These are phyloP conservation scores for Metschnikowia vanudenii DNA, from an alignment of 805 yeast genomes.

Conservation along the genomic window DNA sequence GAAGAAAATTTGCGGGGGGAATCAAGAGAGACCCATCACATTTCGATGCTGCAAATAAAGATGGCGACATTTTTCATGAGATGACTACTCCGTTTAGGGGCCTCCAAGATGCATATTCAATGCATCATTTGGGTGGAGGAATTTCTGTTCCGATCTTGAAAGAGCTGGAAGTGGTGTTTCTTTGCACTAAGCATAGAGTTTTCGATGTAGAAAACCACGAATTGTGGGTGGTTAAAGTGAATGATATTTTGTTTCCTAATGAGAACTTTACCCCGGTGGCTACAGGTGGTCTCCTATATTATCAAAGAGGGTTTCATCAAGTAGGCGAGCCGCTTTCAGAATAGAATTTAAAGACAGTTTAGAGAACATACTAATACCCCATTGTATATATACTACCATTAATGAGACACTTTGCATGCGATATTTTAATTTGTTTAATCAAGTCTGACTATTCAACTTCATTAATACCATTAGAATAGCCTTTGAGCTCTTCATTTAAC, in stretches of 20 bases:
- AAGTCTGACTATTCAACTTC: background rate
- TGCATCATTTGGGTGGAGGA: slow-evolving; percentile 19
- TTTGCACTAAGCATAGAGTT: slow-evolving; percentile 55
- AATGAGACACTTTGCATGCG: background rate
- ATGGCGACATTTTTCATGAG: slow-evolving; percentile 41
- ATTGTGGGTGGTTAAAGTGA: slow-evolving; percentile 82
- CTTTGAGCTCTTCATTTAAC: slow-evolving; percentile 15
- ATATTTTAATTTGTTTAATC: background rate
- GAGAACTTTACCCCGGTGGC: slow-evolving; percentile 15
- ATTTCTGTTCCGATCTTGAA: slow-evolving; percentile 54
- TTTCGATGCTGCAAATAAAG: slow-evolving; percentile 17
- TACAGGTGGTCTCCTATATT: slow-evolving; percentile 67
- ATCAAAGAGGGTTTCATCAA: slow-evolving; percentile 58
- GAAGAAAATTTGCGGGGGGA: slow-evolving; percentile 62
- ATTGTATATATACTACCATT: background rate
- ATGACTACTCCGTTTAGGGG: slow-evolving; percentile 55
- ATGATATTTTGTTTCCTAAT: slow-evolving; percentile 46
- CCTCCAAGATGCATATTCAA: slow-evolving; percentile 26
- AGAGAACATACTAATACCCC: background rate
- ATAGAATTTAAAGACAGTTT: background rate
- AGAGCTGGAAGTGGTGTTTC: slow-evolving; percentile 57
- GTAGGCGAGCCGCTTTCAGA: slow-evolving; percentile 33
- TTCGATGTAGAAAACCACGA: slow-evolving; percentile 80
- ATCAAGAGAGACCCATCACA: slow-evolving; percentile 41
- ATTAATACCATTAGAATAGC: background rate